Conservation (phyloP, 2,329 filamentous ascomycete species). For the Trichoderma koningii region DNA sequence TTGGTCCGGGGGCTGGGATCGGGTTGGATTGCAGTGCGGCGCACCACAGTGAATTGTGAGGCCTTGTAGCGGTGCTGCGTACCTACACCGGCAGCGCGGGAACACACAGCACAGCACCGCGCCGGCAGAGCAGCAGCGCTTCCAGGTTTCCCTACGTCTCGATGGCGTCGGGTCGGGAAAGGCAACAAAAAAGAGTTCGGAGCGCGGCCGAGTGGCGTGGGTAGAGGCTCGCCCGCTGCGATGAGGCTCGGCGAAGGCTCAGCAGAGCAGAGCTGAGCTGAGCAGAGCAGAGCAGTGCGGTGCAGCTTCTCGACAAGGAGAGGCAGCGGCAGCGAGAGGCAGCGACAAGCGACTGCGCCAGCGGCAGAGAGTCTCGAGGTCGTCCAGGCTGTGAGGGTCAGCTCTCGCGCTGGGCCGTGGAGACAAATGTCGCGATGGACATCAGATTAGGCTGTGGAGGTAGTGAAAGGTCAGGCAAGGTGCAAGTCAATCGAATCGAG, state of each 20-base stretch:
- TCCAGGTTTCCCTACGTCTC: background rate
- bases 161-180: background rate
- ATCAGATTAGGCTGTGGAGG: slow-evolving; percentile 32
- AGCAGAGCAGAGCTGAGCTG: background rate
- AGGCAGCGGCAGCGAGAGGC: slow-evolving; percentile 4
- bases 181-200: background rate
- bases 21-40: slow-evolving; percentile 1
- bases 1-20: slow-evolving; percentile 21
- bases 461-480: slow-evolving; percentile 29
- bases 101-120: slow-evolving; percentile 11
- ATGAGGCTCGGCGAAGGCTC: slow-evolving; percentile 1
- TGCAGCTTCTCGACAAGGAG: no score
- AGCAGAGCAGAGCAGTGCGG: no score
- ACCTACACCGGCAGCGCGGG: slow-evolving; percentile 27
- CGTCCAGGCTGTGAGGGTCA: slow-evolving; percentile 29
- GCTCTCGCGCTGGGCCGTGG: slow-evolving; percentile 34
- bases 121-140: background rate
- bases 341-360: slow-evolving; percentile 23
- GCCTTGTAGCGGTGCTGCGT: slow-evolving; percentile 22
- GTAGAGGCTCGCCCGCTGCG: background rate
- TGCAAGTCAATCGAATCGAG: slow-evolving; percentile 23
- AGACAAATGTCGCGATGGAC: slow-evolving; percentile 34
- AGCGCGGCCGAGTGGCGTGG: slow-evolving; percentile 4
- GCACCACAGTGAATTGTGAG: slow-evolving; percentile 15
- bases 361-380: slow-evolving; percentile 1